These are phyloP conservation scores for Mucor indicus DNA, from an alignment of 371 early-diverging fungal species.

Conservation along the genomic window DNA sequence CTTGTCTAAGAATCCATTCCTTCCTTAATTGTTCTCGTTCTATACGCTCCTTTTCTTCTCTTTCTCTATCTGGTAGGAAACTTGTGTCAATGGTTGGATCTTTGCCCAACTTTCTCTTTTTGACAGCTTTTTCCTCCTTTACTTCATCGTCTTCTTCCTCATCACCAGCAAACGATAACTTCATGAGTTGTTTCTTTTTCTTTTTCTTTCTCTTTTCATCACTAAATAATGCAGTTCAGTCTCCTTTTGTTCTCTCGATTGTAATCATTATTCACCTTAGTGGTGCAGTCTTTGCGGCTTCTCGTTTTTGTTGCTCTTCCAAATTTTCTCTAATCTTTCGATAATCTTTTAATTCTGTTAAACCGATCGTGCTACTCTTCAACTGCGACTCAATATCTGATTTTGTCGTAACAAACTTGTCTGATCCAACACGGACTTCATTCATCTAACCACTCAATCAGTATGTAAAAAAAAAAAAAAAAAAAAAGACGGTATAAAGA, in stretches of 20 bases:
- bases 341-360: slow-evolving; percentile 88
- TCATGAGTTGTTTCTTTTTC: slow-evolving; percentile 59
- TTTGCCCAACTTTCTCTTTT: slow-evolving; percentile 71
- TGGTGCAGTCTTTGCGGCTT: slow-evolving; percentile 67
- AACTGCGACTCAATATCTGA: slow-evolving; percentile 80
- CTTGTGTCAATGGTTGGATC: slow-evolving; percentile 92
- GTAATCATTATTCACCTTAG: slow-evolving; percentile 19
- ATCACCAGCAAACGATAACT: slow-evolving; percentile 72
- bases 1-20: slow-evolving; percentile 81
- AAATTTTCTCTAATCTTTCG: slow-evolving; percentile 79
- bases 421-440: slow-evolving; percentile 71
- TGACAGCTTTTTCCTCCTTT: slow-evolving; percentile 24
- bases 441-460: no score
- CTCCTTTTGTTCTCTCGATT: no score
- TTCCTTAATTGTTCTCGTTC: slow-evolving; percentile 59
- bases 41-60: slow-evolving; percentile 81
- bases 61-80: slow-evolving; percentile 89
- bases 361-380: slow-evolving; percentile 85
- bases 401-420: slow-evolving; percentile 80
- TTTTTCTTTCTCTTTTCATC: slow-evolving; percentile 62
- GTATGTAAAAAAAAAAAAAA: slow-evolving; percentile 22
- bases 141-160: slow-evolving; percentile 33
- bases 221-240: slow-evolving; percentile 12
- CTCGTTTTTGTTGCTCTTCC: slow-evolving; percentile 76
- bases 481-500: neutral